These are phyloP conservation scores for Ogataea polymorpha DNA, from an alignment of 805 yeast species.

Conservation along the genomic window DNA sequence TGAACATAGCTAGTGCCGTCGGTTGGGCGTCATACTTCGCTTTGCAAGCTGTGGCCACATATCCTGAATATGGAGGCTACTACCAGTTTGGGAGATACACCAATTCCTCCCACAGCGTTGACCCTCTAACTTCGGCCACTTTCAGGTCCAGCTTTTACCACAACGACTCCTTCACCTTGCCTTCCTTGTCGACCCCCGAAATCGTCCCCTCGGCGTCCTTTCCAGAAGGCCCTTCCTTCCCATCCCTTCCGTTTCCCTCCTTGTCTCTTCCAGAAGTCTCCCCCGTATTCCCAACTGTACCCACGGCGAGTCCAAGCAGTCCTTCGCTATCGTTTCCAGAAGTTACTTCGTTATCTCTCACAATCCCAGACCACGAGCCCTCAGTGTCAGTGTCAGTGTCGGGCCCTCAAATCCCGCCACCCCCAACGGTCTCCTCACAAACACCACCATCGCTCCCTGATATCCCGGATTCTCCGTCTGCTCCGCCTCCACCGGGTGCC, in stretches of 20 bases:
- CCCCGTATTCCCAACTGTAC: background rate
- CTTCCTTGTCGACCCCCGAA: background rate
- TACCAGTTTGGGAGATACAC: background rate
- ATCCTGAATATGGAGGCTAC: background rate
- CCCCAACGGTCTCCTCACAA: too few species aligned
- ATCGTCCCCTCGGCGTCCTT: background rate
- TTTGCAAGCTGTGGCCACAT: background rate
- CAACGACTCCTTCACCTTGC: background rate
- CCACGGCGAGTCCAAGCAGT: background rate
- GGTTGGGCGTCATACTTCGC: constrained; percentile 1
- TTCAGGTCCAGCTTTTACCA: background rate
- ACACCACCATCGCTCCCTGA: too few species aligned
- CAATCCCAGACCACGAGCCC: background rate
- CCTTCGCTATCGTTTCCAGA: background rate
- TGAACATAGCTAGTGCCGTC: constrained; percentile 5
- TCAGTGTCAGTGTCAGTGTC: background rate
- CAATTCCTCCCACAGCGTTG: background rate
- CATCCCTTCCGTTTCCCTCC: background rate
- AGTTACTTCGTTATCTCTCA: background rate
- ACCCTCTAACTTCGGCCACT: background rate
- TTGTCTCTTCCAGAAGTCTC: background rate
- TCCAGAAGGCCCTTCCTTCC: background rate
- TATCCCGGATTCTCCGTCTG: too few species aligned
- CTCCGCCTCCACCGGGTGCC: too few species aligned
- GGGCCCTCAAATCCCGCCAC: background rate